Evolutionary conservation across 2,329 filamentous ascomycete species (phyloP), one percentile per base, ranked within the genome.

Genomic region (Triangularia verruculosa): DNA sequence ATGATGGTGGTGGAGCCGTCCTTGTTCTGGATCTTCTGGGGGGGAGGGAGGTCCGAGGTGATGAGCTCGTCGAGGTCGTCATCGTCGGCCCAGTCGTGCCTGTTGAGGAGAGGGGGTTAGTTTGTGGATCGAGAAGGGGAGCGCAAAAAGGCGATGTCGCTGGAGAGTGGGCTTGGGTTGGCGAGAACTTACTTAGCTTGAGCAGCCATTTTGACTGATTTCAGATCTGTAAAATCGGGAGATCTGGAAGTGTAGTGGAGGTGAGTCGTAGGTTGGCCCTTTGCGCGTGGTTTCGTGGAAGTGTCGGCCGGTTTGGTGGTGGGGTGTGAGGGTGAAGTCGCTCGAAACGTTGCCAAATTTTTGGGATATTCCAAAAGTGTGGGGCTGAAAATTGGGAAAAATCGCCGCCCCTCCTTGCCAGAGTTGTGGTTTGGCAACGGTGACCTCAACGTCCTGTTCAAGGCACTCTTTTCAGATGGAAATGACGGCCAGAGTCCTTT

Each of bases 1-100:
- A 97, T 89, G 72, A 95, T 90, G 55, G 96, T 99, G 82, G 97
- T 97, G 73, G 92, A 97, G 76, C 96, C 95, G 78, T 99, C 95
- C 82, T 97, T 97, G 87, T 99, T 98, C 77, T 89, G 90, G 77
- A 92, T 94, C 72, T 94, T 91, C 81, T 95, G 90, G 71, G 91
- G 88, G 71, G 91, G 86, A 66, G 95, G 95, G 72, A 99, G 90
- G 63, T 87, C 84, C 59, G 77, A 74, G 70, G 77, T 74, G 71
- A 86, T 82, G 81, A 90, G 86, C 79, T 95, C 90, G 80, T 92
- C 89, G 74, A 94, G 91, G 77, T 96, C 93, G 77, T 96, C 93
- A 77, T 95, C 92, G 82, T 98, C 95, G 77, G 95, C 94, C 94
- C 94, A 98, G 85, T 97, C 93, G 72, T 83, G 81, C 76, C 82